Conservation (phyloP, 2,329 filamentous ascomycete species). For the Fusarium sp. region DNA sequence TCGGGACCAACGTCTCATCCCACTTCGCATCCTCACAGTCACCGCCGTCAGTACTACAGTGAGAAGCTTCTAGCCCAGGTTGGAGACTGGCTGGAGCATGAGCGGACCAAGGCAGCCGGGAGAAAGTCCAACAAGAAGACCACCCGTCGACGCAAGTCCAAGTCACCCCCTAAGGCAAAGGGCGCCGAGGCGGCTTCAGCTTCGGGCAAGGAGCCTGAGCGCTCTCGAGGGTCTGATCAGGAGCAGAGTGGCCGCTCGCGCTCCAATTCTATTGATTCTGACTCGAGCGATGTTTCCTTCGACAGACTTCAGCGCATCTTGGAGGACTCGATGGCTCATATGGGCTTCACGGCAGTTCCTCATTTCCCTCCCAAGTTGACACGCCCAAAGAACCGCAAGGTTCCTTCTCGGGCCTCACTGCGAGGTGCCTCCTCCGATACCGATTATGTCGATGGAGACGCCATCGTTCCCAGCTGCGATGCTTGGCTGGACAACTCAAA, state of each 20-base stretch:
- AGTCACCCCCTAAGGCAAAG: slow-evolving; percentile 49
- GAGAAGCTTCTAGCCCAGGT: slow-evolving; percentile 79
- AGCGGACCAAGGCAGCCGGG: slow-evolving; percentile 72
- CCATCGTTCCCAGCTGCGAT: slow-evolving; percentile 86
- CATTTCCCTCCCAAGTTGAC: slow-evolving; percentile 56
- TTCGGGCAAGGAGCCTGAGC: slow-evolving; percentile 28
- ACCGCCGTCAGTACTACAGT: slow-evolving; percentile 56
- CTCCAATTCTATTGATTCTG: slow-evolving; percentile 71
- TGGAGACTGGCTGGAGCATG: slow-evolving; percentile 84
- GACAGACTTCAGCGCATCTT: slow-evolving; percentile 86
- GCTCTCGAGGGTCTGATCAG: slow-evolving; percentile 37
- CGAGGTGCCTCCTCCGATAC: slow-evolving; percentile 81
- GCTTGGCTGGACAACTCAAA: slow-evolving; percentile 90
- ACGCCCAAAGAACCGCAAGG: slow-evolving; percentile 56
- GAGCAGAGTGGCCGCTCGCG: slow-evolving; percentile 46
- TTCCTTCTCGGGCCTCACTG: slow-evolving; percentile 50
- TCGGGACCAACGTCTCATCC: slow-evolving; percentile 31
- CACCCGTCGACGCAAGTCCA: slow-evolving; percentile 56
- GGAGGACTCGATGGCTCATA: slow-evolving; percentile 70
- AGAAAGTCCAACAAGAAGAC: slow-evolving; percentile 57
- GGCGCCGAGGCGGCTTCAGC: slow-evolving; percentile 1
- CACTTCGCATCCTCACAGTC: slow-evolving; percentile 43
- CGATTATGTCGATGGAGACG: slow-evolving; percentile 84
- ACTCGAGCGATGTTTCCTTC: slow-evolving; percentile 78
- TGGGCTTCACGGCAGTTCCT: slow-evolving; percentile 62